Base-by-base conservation (phyloP, 1,139 yeast genomes). In the Keqinozyma sinolaborantium region DNA sequence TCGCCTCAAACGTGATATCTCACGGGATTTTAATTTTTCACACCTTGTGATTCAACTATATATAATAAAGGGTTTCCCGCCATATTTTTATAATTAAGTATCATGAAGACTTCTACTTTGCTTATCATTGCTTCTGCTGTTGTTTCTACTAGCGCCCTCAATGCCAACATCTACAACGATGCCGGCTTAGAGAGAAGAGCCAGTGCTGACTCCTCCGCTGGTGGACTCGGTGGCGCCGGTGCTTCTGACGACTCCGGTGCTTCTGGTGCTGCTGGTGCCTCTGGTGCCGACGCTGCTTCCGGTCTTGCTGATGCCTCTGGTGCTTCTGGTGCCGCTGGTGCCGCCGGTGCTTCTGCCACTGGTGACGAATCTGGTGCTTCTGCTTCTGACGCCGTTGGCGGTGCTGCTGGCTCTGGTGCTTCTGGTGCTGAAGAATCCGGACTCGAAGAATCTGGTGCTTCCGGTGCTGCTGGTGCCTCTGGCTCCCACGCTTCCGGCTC, bases 161-260 rank as follows among this genome's bases (percentile, higher is more conserved):
- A 24, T 15, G 23, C 23, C 24, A 24, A 35, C 14, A 24, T 38
- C 14, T 35, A 35, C 7, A 14, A 12, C n/a, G 31, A 29, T 16
- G 36, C 29, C 31, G 44, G 34, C 37, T 36, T 25, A 15, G 23
- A 20, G 10, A 18, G 39, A 28, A 20, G 19, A 24, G 13, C 13
- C 29, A 16, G 14, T 9, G 15, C 16, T 24, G 26, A 24, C 9
- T 9, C 14, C 14, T 12, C 16, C 7, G 10, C 34, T 14, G 34
- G 24, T 14, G 34, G 32, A 25, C 21, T 39, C 30, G 43, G 44
- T 15, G 35, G 49, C 4, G 24, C 44, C 15, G 33, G 33, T 14
- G 41, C 32, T 18, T 32, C 51, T 20, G 41, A 44, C 4, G 50
- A 41, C 8, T 44, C 50, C 11, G 46, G 45, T 23, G 50, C 49